Base-by-base conservation (phyloP, 345 rosid genomes). In the Physaria fendleri region DNA sequence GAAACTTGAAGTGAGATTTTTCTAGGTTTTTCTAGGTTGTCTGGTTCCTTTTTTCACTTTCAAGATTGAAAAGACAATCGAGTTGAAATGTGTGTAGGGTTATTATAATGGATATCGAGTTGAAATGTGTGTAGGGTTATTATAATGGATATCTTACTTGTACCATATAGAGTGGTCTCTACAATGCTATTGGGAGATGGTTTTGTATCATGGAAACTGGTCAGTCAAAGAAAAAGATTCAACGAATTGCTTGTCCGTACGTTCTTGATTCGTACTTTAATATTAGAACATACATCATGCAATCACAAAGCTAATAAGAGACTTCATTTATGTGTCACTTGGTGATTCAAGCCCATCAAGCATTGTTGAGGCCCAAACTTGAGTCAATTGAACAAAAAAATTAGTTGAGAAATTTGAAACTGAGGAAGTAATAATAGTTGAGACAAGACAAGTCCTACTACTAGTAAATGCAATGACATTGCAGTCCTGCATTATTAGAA, bases 161-260 rank as follows among this genome's bases (percentile, higher is more conserved):
- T 56, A 66, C 71, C 57, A 66, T 8, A 15, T n/a, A 20, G 25
- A 47, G 2, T 56, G 71, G 64, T 66, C 57, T 66, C 57, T 66
- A 15, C 10, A 66, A 47, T 56, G 33, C 20, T 47, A 56, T 66
- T 66, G 71, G 71, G 48, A 47, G 71, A 39, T 66, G 49, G 57
- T 67, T 50, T 25, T 25, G 65, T 58, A 58, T 58, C 64, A 66
- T 66, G 64, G 64, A 58, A 58, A 48, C 65, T 58, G 53, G 71
- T 66, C 71, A 58, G 65, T 49, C 38, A 42, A 58, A n/a, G n/a
- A n/a, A n/a, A n/a, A 49, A 66, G 51, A 38, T 39, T 50, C 61
- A 54, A 64, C 38, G 45, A 64, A 40, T 37, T 37, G 34, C 18
- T 38, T 32, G 21, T 34, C 46, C 56, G 49, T 46, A 46, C 34